These are phyloP conservation scores for Scytalidium lignicola DNA, from an alignment of 2,329 filamentous ascomycete genomes.

Conservation along the genomic window DNA sequence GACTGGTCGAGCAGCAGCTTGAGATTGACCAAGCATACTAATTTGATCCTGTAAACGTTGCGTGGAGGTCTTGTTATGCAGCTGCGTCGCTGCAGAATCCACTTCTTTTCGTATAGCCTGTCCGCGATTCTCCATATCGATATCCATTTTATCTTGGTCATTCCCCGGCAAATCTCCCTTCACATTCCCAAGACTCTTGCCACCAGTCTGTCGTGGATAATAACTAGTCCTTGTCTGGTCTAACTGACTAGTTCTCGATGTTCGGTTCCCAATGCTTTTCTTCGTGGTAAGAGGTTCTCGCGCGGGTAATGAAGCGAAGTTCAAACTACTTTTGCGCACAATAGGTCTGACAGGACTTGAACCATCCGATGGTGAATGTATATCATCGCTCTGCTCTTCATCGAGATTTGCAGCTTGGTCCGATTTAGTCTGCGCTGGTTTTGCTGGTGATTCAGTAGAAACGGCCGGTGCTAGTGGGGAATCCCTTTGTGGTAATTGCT, in stretches of 20 bases:
- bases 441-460: constrained; percentile 3
- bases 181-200: constrained; percentile 60
- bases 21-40: constrained; percentile 60
- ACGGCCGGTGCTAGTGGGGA: constrained; percentile 7
- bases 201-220: constrained; percentile 67
- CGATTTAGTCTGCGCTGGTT: neutral
- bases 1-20: constrained; percentile 21
- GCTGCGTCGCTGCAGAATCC: constrained; percentile 45
- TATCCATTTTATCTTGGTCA: constrained; percentile 52
- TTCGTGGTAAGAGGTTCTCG: constrained; percentile 81
- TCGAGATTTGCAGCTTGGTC: constrained; percentile 18
- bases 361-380: constrained; percentile 58
- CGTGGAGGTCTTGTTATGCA: constrained; percentile 85
- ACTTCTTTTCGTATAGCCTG: constrained; percentile 31
- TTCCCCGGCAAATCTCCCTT: constrained; percentile 42
- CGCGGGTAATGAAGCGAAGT: constrained; percentile 87
- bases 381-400: constrained; percentile 36
- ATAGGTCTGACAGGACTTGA: constrained; percentile 72
- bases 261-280: constrained; percentile 71
- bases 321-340: constrained; percentile 89
- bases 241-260: constrained; percentile 73
- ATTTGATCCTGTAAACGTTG: constrained; percentile 92
- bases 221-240: constrained; percentile 70
- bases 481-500: neutral
- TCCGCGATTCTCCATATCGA: constrained; percentile 35